Evolutionary conservation across 768 basidiomycete genomes (phyloP).

Genomic region (Naganishia vaughanmartiniae): DNA sequence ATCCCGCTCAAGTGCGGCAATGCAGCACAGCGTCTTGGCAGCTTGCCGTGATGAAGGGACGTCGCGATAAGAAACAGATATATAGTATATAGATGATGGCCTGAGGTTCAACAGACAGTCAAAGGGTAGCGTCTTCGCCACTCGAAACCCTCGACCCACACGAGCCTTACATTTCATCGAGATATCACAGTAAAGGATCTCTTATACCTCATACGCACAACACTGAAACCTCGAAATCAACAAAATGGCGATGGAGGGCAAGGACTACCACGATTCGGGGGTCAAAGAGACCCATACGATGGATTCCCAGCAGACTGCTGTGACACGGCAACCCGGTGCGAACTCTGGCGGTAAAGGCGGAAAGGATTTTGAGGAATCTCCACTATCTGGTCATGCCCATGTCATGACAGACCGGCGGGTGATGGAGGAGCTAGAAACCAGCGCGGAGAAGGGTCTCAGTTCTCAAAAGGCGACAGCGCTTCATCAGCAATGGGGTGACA

Average conservation of each 20-base stretch:
- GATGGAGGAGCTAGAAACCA: constrained; percentile 22
- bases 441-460: constrained; percentile 22
- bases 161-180: neutral
- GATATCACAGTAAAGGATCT: neutral
- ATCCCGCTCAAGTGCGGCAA: constrained; percentile 11
- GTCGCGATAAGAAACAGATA: neutral
- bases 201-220: neutral
- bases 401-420: constrained; percentile 26
- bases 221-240: neutral
- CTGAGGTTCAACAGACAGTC: neutral
- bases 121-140: neutral
- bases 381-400: constrained; percentile 17
- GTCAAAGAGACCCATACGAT: constrained; percentile 14
- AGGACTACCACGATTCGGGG: constrained; percentile 10
- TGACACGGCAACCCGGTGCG: neutral
- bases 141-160: neutral
- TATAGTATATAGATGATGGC: neutral
- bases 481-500: constrained; percentile 27
- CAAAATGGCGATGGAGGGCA: constrained; percentile 2
- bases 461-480: constrained; percentile 12
- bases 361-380: constrained; percentile 8
- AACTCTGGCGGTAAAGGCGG: neutral
- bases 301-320: constrained; percentile 15
- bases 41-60: neutral
- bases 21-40: neutral